phyloP scores from a whole-genome alignment of 192 early-diverging fungal species.

The Chytriomyces hyalinus region DNA sequence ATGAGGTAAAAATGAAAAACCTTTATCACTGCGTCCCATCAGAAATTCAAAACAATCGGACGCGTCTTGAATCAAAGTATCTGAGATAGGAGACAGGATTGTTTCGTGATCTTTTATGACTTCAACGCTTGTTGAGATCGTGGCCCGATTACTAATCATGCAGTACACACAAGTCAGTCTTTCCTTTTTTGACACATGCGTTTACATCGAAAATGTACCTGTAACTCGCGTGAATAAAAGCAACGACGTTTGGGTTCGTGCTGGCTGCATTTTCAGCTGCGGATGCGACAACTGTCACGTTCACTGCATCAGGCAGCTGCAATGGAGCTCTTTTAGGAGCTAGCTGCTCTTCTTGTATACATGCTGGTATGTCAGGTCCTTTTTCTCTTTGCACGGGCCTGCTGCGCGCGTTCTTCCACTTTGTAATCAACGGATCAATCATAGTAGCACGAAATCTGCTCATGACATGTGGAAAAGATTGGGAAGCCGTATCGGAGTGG shows the following conservation, averaged over 20 bases:
- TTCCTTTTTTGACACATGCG: neutral
- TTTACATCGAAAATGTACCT: neutral
- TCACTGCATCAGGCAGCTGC: neutral
- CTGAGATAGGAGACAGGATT: neutral
- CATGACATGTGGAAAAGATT: too few relatives aligned
- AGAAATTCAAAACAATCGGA: conserved; percentile 18
- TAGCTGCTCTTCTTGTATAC: neutral
- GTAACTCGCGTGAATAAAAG: conserved; percentile 5
- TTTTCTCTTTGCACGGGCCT: neutral
- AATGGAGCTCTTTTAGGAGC: neutral
- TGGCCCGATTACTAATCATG: neutral
- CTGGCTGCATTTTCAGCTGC: neutral
- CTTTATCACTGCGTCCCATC: neutral
- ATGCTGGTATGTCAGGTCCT: neutral
- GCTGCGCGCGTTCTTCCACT: neutral
- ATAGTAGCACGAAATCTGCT: neutral
- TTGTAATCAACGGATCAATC: neutral
- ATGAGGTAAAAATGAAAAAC: neutral
- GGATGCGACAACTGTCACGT: neutral
- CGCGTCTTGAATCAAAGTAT: conserved; percentile 12
- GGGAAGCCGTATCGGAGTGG: too few relatives aligned
- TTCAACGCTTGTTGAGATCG: neutral
- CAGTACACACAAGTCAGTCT: neutral
- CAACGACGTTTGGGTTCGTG: neutral
- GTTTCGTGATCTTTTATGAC: neutral